Evolutionary conservation across 176 grass and related monocot species (phyloP), one percentile per base, ranked within the genome.

Genomic region (Cymbopogon citratus): DNA sequence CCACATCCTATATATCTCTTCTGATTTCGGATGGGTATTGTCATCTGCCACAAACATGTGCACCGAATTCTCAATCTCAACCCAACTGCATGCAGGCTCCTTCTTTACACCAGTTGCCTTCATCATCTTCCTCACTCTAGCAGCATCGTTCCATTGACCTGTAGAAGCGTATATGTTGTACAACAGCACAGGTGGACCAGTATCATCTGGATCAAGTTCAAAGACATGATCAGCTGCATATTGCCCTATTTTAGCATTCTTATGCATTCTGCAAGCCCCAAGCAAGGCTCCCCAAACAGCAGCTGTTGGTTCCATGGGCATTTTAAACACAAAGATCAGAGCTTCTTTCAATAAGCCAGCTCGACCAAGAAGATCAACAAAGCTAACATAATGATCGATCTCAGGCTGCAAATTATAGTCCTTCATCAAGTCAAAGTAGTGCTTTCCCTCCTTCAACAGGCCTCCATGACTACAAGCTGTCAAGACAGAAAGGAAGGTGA

Each of bases 1-100:
- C 92, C 87, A 89, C 92, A 82, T 94, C 52, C 64, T 79, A 74
- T 91, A 80, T 87, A 94, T 94, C 81, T 91, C 77, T 67, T 82
- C 68, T 10, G 76, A 54, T 72, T 26, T 65, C 6, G 92, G 92
- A 71, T 94, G 92, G 2, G 86, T 71, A 60, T 85, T 73, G 19
- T 94, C 92, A 66, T 89, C 73, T 36, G 92, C 92, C 23, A 94
- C 84, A 87, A 94, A 94, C 89, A 87, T 94, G 74, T 94, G 89
- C 68, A 90, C 89, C 1, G 54, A 89, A 31, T 94, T 94, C 69
- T 91, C 92, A 5, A 91, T 63, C 73, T 89, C 89, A 57, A 94
- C 81, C 89, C 92, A 94, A 79, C 92, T 94, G 38, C 92, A 94
- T 28, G 89, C 92, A 76, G 92, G 92, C 54, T 94, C 89, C 65